Percentiles rank a stretch among this genome's conserved stretches.
Evolutionary conservation across 1,284 basidiomycete species (phyloP).

Genomic region (Cystobasidium sp.): DNA sequence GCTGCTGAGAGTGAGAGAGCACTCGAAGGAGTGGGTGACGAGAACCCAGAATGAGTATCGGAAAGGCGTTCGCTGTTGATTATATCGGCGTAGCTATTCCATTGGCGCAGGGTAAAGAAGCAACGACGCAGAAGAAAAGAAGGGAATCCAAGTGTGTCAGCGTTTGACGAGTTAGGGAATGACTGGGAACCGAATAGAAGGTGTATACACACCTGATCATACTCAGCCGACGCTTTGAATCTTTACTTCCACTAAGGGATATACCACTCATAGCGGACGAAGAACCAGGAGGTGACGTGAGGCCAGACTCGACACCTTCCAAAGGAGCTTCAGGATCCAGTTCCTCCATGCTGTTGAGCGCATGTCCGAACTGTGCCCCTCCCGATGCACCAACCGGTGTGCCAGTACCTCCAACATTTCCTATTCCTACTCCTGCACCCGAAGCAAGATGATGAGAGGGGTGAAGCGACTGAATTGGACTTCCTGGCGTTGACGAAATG

Average conservation of each 20-base stretch:
- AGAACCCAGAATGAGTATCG: constrained; percentile 22
- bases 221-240: constrained; percentile 21
- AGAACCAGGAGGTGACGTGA: constrained; percentile 23
- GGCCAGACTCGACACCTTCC: not conserved
- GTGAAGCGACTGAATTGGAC: constrained; percentile 17
- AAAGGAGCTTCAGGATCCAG: not conserved
- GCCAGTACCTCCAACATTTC: too few species aligned
- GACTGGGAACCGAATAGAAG: not conserved
- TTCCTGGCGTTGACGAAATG: constrained; percentile 22
- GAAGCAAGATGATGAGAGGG: not conserved
- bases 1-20: constrained; percentile 21
- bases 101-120: not conserved
- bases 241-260: constrained; percentile 12
- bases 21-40: constrained; percentile 26
- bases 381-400: not conserved
- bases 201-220: constrained; percentile 27
- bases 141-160: not conserved
- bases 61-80: constrained; percentile 37
- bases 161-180: not conserved
- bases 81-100: constrained; percentile 29
- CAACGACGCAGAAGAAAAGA: not conserved
- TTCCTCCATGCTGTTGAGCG: not conserved
- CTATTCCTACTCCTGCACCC: too few species aligned
- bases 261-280: constrained; percentile 12
- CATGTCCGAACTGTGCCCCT: constrained; percentile 9